These are phyloP conservation scores for Globisporangium emineosum DNA, from an alignment of 352 stramenopile species.

Conservation along the genomic window DNA sequence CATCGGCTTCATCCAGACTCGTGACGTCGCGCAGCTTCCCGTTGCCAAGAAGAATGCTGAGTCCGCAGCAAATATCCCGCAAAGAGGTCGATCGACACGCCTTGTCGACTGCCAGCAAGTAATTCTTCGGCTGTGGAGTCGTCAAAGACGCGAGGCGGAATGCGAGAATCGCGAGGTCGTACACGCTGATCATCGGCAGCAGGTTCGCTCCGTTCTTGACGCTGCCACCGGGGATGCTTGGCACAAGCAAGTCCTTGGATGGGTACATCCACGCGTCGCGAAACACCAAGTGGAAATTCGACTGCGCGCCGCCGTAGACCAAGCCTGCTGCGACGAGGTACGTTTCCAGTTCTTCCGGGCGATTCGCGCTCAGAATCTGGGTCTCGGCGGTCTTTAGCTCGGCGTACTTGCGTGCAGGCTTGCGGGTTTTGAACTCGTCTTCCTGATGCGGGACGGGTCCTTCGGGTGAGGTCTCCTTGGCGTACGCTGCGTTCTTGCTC, in stretches of 20 bases:
- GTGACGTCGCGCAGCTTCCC: conserved; percentile 39
- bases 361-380: conserved; percentile 72
- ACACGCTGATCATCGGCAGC: conserved; percentile 83
- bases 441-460: conserved; percentile 48
- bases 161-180: conserved; percentile 63
- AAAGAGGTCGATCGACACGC: conserved; percentile 49
- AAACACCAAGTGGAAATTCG: conserved; percentile 59
- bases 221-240: conserved; percentile 38
- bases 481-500: conserved; percentile 62
- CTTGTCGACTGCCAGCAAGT: conserved; percentile 66
- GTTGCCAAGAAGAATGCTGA: conserved; percentile 59
- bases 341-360: conserved; percentile 61
- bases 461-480: conserved; percentile 34
- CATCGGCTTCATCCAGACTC: conserved; percentile 46
- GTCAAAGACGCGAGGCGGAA: conserved; percentile 39
- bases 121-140: conserved; percentile 40
- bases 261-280: conserved; percentile 74
- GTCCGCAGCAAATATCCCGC: conserved; percentile 54
- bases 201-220: conserved; percentile 49
- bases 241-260: conserved; percentile 48
- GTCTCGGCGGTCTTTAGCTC: conserved; percentile 83
- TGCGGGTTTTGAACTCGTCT: conserved; percentile 77
- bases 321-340: conserved; percentile 71
- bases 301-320: conserved; percentile 77
- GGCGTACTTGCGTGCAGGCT: conserved; percentile 61